Evolutionary conservation across 1,284 basidiomycete genomes (phyloP), one percentile per base, ranked within the genome.

Genomic region (Malassezia brasiliensis): DNA sequence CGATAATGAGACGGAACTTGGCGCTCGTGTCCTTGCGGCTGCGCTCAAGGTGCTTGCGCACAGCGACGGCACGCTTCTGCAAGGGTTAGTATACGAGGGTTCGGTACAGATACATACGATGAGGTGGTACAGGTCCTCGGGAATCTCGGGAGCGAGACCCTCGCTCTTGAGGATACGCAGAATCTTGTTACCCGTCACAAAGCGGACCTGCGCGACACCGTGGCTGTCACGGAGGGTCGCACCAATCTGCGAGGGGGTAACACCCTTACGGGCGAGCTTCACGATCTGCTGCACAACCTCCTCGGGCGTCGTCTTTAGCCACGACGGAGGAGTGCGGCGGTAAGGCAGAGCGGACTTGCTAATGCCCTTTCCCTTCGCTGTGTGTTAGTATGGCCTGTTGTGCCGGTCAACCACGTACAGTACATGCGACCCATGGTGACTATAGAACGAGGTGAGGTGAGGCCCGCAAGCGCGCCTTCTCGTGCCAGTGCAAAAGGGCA

Each of bases 131-230:
- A 96, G 86, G 83, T 96, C 93, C 84, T 98, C 93, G 72, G 93
- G 93, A 81, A 96, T 90, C 79, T 85, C 83, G 75, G 91, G 91
- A 77, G 86, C 91, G 79, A 96, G 87, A 80, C 89, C 89, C 75
- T 90, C 83, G 66, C 86, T 84, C 82, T 96, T 96, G 78, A 96
- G 82, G 81, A 96, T 90, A 82, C 93, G 85, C 72, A 96, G 85
- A 76, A 98, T 93, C 84, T 96, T 96, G 87, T 94, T 96, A 77
- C 91, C 93, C 60, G 93, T 96, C 75, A 96, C 87, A 79, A 88
- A 90, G 75, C 90, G 90, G 78, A 96, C 91, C 77, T 82, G 79
- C 77, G 93, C 90, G 74, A 96, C 86, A 75, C 93, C 93, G 78
- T 96, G 88, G 75, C 88, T 90, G 82, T 96, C 93, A 79, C 93